A percentile compares a stretch with the other conserved stretches of the same genome.
Evolutionary conservation across 192 early-diverging fungal species (phyloP).

Genomic region (Rhizophagus sp.): DNA sequence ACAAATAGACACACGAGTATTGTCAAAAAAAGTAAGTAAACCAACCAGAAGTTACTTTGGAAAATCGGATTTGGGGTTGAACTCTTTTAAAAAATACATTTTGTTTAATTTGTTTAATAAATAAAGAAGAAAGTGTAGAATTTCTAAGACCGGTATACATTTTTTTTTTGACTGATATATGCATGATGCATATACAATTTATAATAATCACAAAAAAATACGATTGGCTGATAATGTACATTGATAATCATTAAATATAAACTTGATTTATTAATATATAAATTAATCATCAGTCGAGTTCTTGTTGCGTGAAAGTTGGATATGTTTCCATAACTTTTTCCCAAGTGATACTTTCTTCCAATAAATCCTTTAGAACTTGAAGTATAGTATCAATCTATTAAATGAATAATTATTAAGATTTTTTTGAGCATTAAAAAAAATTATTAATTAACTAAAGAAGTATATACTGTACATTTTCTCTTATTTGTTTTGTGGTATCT

Average conservation of each 20-base stretch:
- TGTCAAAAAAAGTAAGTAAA: background rate
- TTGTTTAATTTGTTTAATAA: background rate
- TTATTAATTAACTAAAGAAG: background rate
- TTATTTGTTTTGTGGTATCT: conserved; percentile 94
- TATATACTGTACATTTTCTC: conserved; percentile 50
- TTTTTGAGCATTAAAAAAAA: background rate
- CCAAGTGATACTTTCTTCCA: conserved; percentile 75
- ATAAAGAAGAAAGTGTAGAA: background rate
- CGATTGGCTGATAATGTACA: too few relatives aligned
- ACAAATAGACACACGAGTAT: too few relatives aligned
- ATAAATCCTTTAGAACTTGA: conserved; percentile 73
- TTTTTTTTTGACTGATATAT: background rate
- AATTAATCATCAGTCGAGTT: conserved; percentile 33
- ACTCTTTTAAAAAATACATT: background rate
- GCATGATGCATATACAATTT: too few relatives aligned
- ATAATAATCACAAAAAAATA: too few relatives aligned
- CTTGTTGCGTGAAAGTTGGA: conserved; percentile 60
- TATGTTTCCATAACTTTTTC: conserved; percentile 66
- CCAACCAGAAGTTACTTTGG: background rate
- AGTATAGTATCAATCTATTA: conserved; percentile 61
- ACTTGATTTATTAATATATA: too few relatives aligned
- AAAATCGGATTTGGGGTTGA: background rate
- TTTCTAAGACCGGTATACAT: background rate
- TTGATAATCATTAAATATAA: too few relatives aligned
- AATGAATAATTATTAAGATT: background rate